phyloP scores from a whole-genome alignment of 2,329 filamentous ascomycete genomes.

The Pseudogymnoascus sp. region DNA sequence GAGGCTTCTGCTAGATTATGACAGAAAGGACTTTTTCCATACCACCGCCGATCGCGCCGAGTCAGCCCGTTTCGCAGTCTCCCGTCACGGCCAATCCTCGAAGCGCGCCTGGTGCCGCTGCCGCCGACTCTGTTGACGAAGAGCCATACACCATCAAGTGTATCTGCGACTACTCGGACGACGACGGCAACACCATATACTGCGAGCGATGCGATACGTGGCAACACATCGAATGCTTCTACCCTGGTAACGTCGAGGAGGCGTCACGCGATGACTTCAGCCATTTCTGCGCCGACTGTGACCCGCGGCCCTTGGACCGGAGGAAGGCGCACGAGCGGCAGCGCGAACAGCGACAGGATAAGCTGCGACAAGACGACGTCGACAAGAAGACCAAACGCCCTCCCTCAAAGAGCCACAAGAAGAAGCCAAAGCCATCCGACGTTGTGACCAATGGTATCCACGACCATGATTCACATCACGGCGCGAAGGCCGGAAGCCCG shows the following conservation, averaged over 20 bases:
- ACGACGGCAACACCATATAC: constrained; percentile 95
- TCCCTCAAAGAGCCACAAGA: constrained; percentile 75
- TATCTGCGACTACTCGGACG: constrained; percentile 86
- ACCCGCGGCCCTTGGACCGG: constrained; percentile 64
- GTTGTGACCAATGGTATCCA: constrained; percentile 59
- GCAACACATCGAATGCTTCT: constrained; percentile 98
- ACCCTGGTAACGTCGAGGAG: constrained; percentile 62
- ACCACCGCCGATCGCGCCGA: constrained; percentile 29
- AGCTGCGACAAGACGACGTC: constrained; percentile 37
- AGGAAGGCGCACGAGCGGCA: constrained; percentile 69
- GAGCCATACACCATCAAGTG: constrained; percentile 95
- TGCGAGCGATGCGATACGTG: constrained; percentile 94
- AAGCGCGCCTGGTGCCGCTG: constrained; percentile 27
- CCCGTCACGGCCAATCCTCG: constrained; percentile 19
- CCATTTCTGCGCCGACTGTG: constrained; percentile 85
- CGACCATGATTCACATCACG: constrained; percentile 41
- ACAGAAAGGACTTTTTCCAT: constrained; percentile 31
- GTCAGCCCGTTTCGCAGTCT: constrained; percentile 21
- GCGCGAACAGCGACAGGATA: constrained; percentile 49
- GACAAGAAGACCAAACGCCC: constrained; percentile 69
- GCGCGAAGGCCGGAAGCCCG: constrained; percentile 38
- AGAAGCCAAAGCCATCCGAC: constrained; percentile 67
- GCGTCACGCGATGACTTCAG: constrained; percentile 62
- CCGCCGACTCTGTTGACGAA: constrained; percentile 50
- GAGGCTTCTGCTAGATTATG: constrained; percentile 32